A percentile compares a stretch with the other conserved stretches of the same genome.
Conservation (phyloP, 208 protist genomes). For the Leishmania tropica region DNA sequence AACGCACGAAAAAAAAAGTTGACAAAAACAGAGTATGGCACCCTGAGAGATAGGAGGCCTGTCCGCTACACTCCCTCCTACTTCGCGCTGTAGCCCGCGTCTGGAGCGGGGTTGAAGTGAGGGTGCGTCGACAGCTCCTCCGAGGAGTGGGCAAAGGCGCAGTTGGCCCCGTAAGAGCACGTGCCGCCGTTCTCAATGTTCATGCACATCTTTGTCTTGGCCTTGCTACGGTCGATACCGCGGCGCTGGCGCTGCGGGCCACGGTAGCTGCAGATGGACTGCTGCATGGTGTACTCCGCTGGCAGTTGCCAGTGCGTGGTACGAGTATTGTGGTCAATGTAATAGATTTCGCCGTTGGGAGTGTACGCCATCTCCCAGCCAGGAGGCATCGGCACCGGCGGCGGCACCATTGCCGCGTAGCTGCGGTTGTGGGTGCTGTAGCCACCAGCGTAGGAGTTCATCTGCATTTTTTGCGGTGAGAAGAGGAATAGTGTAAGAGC, state of each 20-base stretch:
- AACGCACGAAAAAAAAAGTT: not conserved
- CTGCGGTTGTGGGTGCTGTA: conserved; percentile 15
- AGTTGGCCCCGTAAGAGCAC: conserved; percentile 84
- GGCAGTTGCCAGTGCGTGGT: conserved; percentile 87
- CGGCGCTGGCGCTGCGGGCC: conserved; percentile 48
- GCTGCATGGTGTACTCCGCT: conserved; percentile 39
- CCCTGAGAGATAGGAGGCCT: not conserved
- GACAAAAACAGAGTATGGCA: not conserved
- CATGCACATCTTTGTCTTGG: conserved; percentile 94
- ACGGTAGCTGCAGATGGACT: conserved; percentile 31
- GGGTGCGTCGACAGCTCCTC: conserved; percentile 71
- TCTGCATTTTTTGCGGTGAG: conserved; percentile 13
- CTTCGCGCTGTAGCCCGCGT: not conserved
- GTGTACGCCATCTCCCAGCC: conserved; percentile 88
- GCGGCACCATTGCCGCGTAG: conserved; percentile 22
- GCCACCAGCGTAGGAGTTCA: conserved; percentile 30
- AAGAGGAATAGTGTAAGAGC: not conserved
- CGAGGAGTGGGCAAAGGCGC: conserved; percentile 86
- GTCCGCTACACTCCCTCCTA: not conserved
- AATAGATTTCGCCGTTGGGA: conserved; percentile 68
- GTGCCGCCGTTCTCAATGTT: conserved; percentile 87
- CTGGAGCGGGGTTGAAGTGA: conserved; percentile 31
- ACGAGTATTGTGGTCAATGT: conserved; percentile 90
- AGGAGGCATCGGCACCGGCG: conserved; percentile 51
- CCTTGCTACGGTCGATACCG: conserved; percentile 83